These are phyloP conservation scores for Rutstroemia sp. DNA, from an alignment of 2,329 filamentous ascomycete species.

Conservation along the genomic window DNA sequence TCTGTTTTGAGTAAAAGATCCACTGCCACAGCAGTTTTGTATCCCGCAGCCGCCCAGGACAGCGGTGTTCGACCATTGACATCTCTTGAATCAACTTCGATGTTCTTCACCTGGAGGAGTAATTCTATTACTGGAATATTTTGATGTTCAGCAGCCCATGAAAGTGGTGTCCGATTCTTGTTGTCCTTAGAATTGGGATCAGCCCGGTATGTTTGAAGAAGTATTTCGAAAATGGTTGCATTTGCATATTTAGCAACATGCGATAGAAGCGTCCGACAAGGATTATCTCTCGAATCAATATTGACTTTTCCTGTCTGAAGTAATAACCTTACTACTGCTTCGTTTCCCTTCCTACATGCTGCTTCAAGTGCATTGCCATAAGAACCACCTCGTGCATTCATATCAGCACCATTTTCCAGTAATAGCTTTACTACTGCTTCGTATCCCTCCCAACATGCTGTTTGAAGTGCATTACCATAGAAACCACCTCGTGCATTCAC, in stretches of 20 bases:
- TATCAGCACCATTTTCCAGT: too few species aligned
- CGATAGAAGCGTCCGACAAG: neutral
- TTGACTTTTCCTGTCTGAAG: neutral
- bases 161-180: too few species aligned
- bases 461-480: neutral
- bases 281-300: neutral
- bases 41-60: slow-evolving; percentile 9
- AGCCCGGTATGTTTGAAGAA: too few species aligned
- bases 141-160: too few species aligned
- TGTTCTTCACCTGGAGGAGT: too few species aligned
- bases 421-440: neutral
- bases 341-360: neutral
- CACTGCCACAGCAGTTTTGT: neutral
- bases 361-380: neutral
- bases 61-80: neutral
- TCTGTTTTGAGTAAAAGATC: slow-evolving; percentile 1
- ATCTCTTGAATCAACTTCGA: too few species aligned
- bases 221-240: too few species aligned
- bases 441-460: neutral
- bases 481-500: neutral
- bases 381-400: too few species aligned
- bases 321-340: neutral
- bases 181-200: too few species aligned
- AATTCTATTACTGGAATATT: too few species aligned
- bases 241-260: neutral